A percentile compares a stretch with the other conserved stretches of the same genome.
These are phyloP conservation scores for Tetrahymena borealis DNA, from an alignment of 73 alveolate genomes.

Conservation along the genomic window DNA sequence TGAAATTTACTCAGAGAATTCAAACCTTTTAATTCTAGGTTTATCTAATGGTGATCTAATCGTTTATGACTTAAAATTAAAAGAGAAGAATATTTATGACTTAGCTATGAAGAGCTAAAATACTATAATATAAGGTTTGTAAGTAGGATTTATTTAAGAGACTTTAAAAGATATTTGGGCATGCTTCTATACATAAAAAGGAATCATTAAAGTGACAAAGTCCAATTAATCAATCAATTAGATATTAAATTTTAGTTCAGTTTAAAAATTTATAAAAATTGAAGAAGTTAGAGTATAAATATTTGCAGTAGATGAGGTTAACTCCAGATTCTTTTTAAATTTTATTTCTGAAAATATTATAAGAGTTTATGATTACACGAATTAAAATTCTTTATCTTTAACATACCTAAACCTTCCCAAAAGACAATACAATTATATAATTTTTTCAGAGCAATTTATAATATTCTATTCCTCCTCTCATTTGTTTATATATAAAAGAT, in stretches of 20 bases:
- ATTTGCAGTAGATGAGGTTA: neutral
- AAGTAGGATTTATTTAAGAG: neutral
- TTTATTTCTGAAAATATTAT: neutral
- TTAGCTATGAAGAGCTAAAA: neutral
- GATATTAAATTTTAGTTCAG: neutral
- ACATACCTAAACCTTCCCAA: neutral
- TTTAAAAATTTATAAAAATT: neutral
- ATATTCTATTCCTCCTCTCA: no score
- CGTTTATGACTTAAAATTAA: neutral
- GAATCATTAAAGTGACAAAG: neutral
- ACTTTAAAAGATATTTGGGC: neutral
- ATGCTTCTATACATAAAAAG: neutral
- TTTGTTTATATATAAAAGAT: no score
- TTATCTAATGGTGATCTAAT: neutral
- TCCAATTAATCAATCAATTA: neutral
- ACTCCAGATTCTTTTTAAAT: neutral
- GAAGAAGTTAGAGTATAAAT: neutral
- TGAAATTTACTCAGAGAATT: neutral
- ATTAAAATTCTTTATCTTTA: neutral
- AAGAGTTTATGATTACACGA: neutral
- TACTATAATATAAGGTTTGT: neutral
- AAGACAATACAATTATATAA: neutral
- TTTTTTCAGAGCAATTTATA: no score
- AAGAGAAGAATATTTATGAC: neutral
- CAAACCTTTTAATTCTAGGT: neutral